Conservation (phyloP, 2,329 filamentous ascomycete genomes). For the Byssothecium circinans region DNA sequence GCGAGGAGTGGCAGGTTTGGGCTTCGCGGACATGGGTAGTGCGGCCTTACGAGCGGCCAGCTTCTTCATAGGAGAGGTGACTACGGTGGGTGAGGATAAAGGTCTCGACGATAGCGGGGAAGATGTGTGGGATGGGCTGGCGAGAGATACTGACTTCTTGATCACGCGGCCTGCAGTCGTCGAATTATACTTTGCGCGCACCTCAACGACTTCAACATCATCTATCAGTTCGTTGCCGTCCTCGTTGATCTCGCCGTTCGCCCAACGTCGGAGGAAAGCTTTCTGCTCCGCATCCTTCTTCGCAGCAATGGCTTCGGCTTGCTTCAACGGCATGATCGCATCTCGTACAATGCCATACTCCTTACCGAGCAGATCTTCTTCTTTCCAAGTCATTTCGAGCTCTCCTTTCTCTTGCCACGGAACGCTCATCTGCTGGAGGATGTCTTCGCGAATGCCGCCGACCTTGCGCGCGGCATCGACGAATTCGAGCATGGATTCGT, state of each 20-base stretch:
- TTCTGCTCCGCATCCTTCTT: constrained; percentile 16
- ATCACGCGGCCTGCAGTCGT: background rate
- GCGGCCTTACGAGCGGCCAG: background rate
- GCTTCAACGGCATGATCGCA: constrained; percentile 14
- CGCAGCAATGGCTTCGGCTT: constrained; percentile 9
- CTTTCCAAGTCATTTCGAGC: constrained; percentile 13
- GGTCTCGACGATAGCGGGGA: no score
- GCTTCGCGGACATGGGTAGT: background rate
- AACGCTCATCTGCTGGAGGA: constrained; percentile 16
- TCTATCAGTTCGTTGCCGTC: background rate
- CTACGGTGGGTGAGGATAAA: no score
- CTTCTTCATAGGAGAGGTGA: no score
- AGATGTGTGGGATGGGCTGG: background rate
- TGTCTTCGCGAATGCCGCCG: constrained; percentile 15
- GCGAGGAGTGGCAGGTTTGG: no score
- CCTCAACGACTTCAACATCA: background rate
- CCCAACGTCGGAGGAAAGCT: constrained; percentile 19
- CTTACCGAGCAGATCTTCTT: constrained; percentile 9
- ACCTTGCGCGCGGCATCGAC: constrained; percentile 3
- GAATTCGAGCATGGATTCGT: no score
- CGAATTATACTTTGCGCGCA: no score
- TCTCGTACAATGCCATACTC: constrained; percentile 1
- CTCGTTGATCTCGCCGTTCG: constrained; percentile 9
- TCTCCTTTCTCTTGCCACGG: constrained; percentile 14
- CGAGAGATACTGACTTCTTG: background rate